These are phyloP conservation scores for Daldinia bambusicola DNA, from an alignment of 495 filamentous ascomycete genomes.

Conservation along the genomic window DNA sequence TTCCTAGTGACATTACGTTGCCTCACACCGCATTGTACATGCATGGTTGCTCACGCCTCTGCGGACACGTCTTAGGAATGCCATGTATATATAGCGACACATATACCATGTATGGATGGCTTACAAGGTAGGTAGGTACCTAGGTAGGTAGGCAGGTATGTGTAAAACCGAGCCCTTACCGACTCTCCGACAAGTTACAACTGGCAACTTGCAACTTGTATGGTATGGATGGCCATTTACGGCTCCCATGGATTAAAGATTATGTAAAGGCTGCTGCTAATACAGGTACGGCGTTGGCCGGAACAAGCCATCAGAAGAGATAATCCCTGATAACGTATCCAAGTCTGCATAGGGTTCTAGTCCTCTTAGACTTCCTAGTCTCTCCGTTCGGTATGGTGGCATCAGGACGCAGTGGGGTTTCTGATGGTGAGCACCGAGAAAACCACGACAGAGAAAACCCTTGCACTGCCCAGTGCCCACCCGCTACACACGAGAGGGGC, in stretches of 20 bases:
- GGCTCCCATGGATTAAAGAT: conserved; percentile 13
- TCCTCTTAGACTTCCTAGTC: conserved; percentile 26
- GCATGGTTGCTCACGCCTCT: conserved; percentile 40
- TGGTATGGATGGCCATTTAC: not conserved
- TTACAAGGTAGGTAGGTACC: too few species aligned
- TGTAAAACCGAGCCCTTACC: conserved; percentile 21
- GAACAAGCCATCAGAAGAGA: conserved; percentile 30
- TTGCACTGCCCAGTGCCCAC: conserved; percentile 42
- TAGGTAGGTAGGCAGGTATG: too few species aligned
- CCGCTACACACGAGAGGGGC: conserved; percentile 43
- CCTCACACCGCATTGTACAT: conserved; percentile 45
- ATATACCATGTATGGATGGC: not conserved
- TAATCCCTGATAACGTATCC: conserved; percentile 41
- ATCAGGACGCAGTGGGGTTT: conserved; percentile 48
- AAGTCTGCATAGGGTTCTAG: conserved; percentile 39
- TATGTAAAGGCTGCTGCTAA: conserved; percentile 42
- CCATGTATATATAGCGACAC: conserved; percentile 14
- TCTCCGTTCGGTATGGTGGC: conserved; percentile 47
- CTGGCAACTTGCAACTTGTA: too few species aligned
- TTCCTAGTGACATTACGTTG: conserved; percentile 11
- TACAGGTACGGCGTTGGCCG: conserved; percentile 37
- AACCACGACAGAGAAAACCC: conserved; percentile 37
- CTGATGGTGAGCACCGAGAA: conserved; percentile 39
- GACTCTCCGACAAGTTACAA: conserved; percentile 24
- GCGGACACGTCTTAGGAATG: conserved; percentile 23